Conservation (phyloP, 179 eudicot genomes). For the Silene coronaria region DNA sequence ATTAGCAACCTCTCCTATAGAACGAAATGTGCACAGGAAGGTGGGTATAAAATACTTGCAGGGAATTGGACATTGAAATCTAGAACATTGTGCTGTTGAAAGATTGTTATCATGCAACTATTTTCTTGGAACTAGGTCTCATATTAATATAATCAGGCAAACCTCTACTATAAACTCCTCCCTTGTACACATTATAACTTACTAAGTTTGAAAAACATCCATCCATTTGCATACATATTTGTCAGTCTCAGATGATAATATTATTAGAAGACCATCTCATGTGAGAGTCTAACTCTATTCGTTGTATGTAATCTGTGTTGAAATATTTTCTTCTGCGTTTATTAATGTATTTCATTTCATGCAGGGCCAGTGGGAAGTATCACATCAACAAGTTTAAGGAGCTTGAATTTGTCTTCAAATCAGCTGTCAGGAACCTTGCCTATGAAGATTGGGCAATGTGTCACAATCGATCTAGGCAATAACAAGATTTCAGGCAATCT, state of each 20-base stretch:
- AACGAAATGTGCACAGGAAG: not conserved
- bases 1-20: not conserved
- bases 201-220: not conserved
- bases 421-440: constrained; percentile 58
- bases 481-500: constrained; percentile 48
- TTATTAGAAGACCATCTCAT: not conserved
- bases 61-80: not conserved
- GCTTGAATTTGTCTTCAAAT: constrained; percentile 53
- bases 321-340: not conserved
- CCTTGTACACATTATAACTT: not conserved
- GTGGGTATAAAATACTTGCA: not conserved
- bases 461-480: constrained; percentile 46
- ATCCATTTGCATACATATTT: not conserved
- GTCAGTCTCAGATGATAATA: not conserved
- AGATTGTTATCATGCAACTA: not conserved
- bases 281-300: not conserved
- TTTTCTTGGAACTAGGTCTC: not conserved
- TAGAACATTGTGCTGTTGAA: not conserved
- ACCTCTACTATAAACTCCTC: not conserved
- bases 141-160: not conserved
- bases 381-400: constrained; percentile 37
- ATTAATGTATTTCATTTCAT: not conserved
- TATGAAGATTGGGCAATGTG: constrained; percentile 42
- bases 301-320: not conserved
- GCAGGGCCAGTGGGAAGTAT: constrained; percentile 53